Percentiles rank a stretch among this genome's conserved stretches.
These are phyloP conservation scores for Solanum habrochaites DNA, from an alignment of 257 asterid species.

Conservation along the genomic window DNA sequence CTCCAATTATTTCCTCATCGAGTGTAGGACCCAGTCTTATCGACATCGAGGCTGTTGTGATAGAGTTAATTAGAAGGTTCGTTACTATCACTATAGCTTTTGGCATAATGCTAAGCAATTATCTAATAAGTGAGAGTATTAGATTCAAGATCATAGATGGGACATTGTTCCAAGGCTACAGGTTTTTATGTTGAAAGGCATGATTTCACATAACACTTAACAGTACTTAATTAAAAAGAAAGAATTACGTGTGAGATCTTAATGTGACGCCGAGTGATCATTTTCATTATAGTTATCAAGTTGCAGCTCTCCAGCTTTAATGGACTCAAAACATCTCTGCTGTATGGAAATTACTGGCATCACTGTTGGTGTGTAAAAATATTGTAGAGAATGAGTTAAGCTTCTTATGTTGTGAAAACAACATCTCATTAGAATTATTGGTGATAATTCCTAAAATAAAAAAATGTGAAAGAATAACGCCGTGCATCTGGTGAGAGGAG, in stretches of 20 bases:
- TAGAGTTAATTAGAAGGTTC: not conserved
- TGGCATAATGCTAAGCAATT: not conserved
- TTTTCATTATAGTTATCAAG: constrained; percentile 14
- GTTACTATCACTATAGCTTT: no score
- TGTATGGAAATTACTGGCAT: constrained; percentile 6
- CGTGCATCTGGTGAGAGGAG: no score
- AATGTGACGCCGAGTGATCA: no score
- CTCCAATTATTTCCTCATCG: no score
- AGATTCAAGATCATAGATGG: not conserved
- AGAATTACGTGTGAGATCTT: not conserved
- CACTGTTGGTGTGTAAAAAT: not conserved
- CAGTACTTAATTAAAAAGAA: no score
- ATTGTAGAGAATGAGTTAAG: constrained; percentile 9
- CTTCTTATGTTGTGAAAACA: constrained; percentile 44
- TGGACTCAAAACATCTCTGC: constrained; percentile 33
- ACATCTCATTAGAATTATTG: constrained; percentile 18
- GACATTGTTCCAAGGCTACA: not conserved
- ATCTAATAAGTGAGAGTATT: not conserved
- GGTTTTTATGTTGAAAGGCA: no score
- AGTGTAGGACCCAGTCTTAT: not conserved
- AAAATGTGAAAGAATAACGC: no score
- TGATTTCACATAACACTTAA: not conserved
- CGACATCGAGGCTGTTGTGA: not conserved
- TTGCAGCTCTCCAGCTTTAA: constrained; percentile 37
- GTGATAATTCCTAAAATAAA: no score